Percentiles rank a stretch among this genome's conserved stretches.
Conservation (phyloP, 495 filamentous ascomycete species). For the Aspergillus bridgeri region DNA sequence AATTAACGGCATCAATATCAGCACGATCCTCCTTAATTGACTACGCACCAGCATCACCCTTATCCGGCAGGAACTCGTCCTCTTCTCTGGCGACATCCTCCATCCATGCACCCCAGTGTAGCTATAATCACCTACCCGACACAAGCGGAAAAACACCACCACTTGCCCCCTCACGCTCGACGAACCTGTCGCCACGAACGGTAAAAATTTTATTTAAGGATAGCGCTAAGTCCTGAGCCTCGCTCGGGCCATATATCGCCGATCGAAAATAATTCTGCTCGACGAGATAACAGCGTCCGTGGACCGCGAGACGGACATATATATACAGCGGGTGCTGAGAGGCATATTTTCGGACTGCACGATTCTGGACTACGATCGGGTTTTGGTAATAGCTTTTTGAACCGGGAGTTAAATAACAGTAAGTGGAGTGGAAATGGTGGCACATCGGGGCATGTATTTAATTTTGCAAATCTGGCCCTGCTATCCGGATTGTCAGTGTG, state of each 20-base stretch:
- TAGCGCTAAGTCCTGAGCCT: conserved; percentile 61
- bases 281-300: conserved; percentile 59
- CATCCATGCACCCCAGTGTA: conserved; percentile 36
- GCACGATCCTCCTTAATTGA: conserved; percentile 47
- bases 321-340: conserved; percentile 47
- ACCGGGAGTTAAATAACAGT: too few relatives aligned
- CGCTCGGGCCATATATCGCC: conserved; percentile 53
- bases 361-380: conserved; percentile 37
- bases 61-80: conserved; percentile 59
- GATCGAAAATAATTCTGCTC: conserved; percentile 55
- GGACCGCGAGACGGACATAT: conserved; percentile 52
- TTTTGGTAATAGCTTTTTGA: conserved; percentile 36
- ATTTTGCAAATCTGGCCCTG: too few relatives aligned
- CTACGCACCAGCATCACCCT: conserved; percentile 56
- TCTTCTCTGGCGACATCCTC: conserved; percentile 55
- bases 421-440: too few relatives aligned
- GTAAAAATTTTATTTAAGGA: conserved; percentile 59
- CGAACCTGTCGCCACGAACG: conserved; percentile 51
- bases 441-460: too few relatives aligned
- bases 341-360: conserved; percentile 31
- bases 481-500: too few relatives aligned
- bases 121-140: conserved; percentile 10
- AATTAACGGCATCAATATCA: conserved; percentile 53
- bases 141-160: not conserved
- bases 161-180: conserved; percentile 21